Percentiles rank a stretch among this genome's conserved stretches.
Conservation (phyloP, 1,284 basidiomycete genomes). For the Apiotrichum montevideense region DNA sequence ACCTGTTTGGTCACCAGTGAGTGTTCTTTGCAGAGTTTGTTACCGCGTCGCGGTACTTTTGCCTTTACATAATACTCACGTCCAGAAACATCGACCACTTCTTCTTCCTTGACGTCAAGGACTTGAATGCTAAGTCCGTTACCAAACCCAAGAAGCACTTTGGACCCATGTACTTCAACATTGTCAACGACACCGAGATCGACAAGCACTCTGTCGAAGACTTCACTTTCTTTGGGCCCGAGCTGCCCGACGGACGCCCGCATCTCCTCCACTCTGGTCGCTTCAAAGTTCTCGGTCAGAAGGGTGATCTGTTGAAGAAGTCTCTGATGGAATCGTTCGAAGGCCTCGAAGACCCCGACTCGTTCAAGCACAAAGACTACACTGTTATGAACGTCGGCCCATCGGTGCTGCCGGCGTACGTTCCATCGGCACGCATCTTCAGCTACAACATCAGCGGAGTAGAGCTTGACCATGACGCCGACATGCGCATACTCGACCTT, state of each 20-base stretch:
- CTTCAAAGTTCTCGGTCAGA: conserved; percentile 24
- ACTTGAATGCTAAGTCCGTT: conserved; percentile 27
- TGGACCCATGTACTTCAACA: neutral
- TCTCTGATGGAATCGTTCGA: conserved; percentile 42
- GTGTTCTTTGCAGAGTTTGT: conserved; percentile 6
- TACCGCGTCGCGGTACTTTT: neutral
- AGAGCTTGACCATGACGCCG: conserved; percentile 22
- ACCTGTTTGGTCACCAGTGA: conserved; percentile 69
- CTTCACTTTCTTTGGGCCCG: conserved; percentile 18
- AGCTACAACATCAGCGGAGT: conserved; percentile 62
- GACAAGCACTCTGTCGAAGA: conserved; percentile 5
- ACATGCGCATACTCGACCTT: neutral
- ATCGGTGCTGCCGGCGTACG: conserved; percentile 80
- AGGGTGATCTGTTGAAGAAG: conserved; percentile 35
- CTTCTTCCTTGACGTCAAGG: conserved; percentile 46
- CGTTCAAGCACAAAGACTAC: conserved; percentile 61
- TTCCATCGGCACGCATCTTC: conserved; percentile 75
- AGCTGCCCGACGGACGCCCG: conserved; percentile 20
- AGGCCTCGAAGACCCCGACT: conserved; percentile 49
- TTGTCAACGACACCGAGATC: neutral
- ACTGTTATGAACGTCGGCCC: conserved; percentile 71
- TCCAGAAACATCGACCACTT: conserved; percentile 49
- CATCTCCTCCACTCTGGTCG: conserved; percentile 24
- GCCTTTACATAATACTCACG: conserved; percentile 5
- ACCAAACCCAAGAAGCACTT: neutral